Evolutionary conservation across 2,329 filamentous ascomycete species (phyloP).

Genomic region (Waltergamsia citrina): DNA sequence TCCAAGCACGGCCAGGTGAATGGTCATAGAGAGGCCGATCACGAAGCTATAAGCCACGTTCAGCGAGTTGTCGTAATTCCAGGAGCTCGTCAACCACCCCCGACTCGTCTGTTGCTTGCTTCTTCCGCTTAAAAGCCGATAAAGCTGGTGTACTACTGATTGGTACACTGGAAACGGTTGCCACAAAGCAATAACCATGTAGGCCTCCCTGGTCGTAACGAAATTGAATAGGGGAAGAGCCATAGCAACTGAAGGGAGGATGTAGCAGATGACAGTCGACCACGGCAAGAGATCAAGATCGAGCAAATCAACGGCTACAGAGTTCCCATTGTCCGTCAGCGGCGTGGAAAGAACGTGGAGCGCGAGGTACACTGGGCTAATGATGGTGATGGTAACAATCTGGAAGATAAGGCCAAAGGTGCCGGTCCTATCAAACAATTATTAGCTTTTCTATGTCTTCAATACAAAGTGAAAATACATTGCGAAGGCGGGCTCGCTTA

Average conservation of each 20-base stretch:
- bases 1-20: slow-evolving; percentile 2
- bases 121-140: background rate
- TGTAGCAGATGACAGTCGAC: slow-evolving; percentile 2
- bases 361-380: slow-evolving; percentile 4
- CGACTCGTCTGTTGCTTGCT: background rate
- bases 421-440: slow-evolving; percentile 3
- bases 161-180: slow-evolving; percentile 7
- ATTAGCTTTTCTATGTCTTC: slow-evolving; percentile 3
- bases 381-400: slow-evolving; percentile 6
- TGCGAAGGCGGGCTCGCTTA: too few species aligned
- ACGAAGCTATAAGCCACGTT: slow-evolving; percentile 2
- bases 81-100: background rate
- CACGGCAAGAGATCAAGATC: slow-evolving; percentile 4
- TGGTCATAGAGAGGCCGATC: background rate
- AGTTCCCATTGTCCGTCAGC: background rate
- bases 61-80: slow-evolving; percentile 1
- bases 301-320: slow-evolving; percentile 2
- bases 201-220: background rate
- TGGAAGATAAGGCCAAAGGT: slow-evolving; percentile 5
- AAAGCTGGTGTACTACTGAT: background rate
- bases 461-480: background rate
- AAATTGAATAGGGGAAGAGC: slow-evolving; percentile 2
- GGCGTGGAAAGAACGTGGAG: slow-evolving; percentile 2
- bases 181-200: slow-evolving; percentile 5
- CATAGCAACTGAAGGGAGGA: slow-evolving; percentile 2